A percentile compares a stretch with the other conserved stretches of the same genome.
These are phyloP conservation scores for Saraca asoca DNA, from an alignment of 331 rosid species.

Conservation along the genomic window DNA sequence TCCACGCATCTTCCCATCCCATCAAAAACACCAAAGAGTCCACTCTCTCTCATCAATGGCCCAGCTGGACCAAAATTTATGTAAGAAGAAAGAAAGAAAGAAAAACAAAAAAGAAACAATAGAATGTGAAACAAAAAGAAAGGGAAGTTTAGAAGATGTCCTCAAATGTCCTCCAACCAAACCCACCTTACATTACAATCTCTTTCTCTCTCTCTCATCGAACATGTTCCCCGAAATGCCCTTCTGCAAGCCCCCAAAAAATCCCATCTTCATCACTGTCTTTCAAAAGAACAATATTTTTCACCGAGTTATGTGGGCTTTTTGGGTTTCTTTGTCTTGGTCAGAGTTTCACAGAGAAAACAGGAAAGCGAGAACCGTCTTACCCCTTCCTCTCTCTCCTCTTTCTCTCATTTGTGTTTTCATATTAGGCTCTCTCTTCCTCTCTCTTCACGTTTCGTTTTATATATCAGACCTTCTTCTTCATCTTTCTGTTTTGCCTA, in stretches of 20 bases:
- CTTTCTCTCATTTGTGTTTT: constrained; percentile 28
- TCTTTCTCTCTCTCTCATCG: constrained; percentile 47
- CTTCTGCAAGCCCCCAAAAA: constrained; percentile 99
- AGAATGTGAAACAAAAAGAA: constrained; percentile 17
- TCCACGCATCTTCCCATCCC: constrained; percentile 56
- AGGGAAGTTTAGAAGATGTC: constrained; percentile 55
- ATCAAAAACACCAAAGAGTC: constrained; percentile 54
- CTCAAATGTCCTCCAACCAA: constrained; percentile 98
- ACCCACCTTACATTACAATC: constrained; percentile 57
- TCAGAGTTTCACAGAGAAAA: constrained; percentile 99
- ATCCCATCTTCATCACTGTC: constrained; percentile 96
- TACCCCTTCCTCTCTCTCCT: constrained; percentile 37
- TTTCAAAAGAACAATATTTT: constrained; percentile 70
- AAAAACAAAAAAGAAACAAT: constrained; percentile 41
- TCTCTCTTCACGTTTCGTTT: constrained; percentile 30
- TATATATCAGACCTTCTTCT: constrained; percentile 20
- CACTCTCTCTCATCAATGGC: constrained; percentile 84
- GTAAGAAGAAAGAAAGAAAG: constrained; percentile 61
- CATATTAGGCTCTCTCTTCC: constrained; percentile 18
- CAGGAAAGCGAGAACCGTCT: constrained; percentile 89
- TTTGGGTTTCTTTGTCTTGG: constrained; percentile 93
- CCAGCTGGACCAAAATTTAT: constrained; percentile 99
- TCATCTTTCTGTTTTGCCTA: background rate
- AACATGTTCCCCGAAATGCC: constrained; percentile 78
- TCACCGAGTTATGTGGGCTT: constrained; percentile 99